Evolutionary conservation across 345 rosid species (phyloP).

Genomic region (Boechera stricta): DNA sequence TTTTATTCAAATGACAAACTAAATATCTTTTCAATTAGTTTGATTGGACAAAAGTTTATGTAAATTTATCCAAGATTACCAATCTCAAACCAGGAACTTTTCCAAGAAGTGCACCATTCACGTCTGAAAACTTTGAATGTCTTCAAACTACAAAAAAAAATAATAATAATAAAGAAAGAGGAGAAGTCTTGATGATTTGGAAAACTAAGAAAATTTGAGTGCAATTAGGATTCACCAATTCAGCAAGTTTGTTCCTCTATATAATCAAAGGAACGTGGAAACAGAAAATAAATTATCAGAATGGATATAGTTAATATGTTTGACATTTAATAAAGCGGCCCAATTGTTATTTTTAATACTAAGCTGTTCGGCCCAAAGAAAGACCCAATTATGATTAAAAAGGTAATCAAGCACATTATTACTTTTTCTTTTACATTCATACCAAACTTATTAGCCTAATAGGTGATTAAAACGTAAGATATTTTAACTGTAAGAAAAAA

Average conservation of each 20-base stretch:
- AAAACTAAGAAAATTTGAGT: no score
- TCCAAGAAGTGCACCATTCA: no score
- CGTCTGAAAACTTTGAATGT: no score
- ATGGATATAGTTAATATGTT: neutral
- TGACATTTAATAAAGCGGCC: neutral
- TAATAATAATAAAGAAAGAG: no score
- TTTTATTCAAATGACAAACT: no score
- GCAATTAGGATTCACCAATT: no score
- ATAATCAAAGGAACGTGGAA: neutral
- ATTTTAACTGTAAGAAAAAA: neutral
- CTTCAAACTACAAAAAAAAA: no score
- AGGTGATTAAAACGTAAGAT: neutral
- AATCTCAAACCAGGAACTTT: no score
- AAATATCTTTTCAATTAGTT: no score
- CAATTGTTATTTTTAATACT: neutral
- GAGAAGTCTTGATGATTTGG: no score
- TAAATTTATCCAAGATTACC: no score
- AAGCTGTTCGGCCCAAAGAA: conserved; percentile 10
- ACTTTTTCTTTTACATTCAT: neutral
- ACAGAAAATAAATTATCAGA: neutral
- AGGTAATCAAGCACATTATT: neutral
- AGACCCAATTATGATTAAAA: neutral
- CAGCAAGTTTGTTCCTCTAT: neutral
- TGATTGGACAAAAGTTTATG: no score
- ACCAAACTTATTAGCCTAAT: neutral